phyloP scores from a whole-genome alignment of 306 rosid species.

The Ormosia emarginata region DNA sequence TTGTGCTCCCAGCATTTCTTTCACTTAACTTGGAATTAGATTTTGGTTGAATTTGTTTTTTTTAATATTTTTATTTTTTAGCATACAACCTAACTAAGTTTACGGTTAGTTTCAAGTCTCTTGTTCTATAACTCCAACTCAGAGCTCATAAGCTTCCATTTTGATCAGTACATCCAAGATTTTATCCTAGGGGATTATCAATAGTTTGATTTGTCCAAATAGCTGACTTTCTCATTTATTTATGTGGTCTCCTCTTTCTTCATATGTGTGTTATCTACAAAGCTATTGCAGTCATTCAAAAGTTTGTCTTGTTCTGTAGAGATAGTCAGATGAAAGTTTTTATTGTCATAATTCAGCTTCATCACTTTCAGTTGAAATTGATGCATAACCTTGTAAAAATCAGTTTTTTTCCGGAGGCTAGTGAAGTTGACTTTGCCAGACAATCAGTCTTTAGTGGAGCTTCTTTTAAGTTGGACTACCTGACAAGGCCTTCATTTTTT shows the following conservation, averaged over 20 bases:
- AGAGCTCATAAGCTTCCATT: not conserved
- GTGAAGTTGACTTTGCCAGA: conserved; percentile 86
- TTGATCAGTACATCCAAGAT: not conserved
- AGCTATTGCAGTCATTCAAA: not conserved
- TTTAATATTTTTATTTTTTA: not conserved
- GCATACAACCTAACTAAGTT: not conserved
- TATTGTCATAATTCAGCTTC: conserved; percentile 13
- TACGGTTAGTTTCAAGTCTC: conserved; percentile 2
- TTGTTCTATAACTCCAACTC: not conserved
- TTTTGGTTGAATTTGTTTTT: not conserved
- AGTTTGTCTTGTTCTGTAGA: conserved; percentile 12
- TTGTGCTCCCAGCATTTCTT: not conserved
- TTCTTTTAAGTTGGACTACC: conserved; percentile 82
- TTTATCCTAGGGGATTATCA: not conserved
- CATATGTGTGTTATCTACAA: not conserved
- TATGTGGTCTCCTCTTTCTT: not conserved
- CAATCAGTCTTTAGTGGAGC: conserved; percentile 72
- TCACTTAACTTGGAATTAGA: conserved; percentile 4
- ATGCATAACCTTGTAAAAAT: conserved; percentile 37
- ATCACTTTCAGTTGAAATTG: conserved; percentile 19
- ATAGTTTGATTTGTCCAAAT: conserved; percentile 15
- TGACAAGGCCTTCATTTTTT: conserved; percentile 94
- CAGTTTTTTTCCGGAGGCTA: conserved; percentile 99
- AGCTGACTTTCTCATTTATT: not conserved
- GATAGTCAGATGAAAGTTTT: not conserved